Evolutionary conservation across 2,329 filamentous ascomycete species (phyloP).

Genomic region (Xylaria sp.): DNA sequence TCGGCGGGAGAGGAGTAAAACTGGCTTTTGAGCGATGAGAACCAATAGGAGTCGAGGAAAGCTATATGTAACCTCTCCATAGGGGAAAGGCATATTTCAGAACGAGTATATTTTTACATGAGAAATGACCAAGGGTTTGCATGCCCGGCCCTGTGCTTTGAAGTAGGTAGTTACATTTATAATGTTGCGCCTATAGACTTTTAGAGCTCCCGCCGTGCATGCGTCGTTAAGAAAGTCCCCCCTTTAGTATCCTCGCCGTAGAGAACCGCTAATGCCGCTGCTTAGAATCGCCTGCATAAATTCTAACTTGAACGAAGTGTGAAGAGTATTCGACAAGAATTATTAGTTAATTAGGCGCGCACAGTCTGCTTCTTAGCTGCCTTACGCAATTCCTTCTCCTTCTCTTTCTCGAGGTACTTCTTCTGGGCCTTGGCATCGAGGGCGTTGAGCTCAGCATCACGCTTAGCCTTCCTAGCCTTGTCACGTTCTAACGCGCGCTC

Average conservation of each 20-base stretch:
- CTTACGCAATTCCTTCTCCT: constrained; percentile 75
- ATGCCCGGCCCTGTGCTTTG: constrained; percentile 9
- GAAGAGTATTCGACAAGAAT: constrained; percentile 2
- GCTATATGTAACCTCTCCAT: neutral
- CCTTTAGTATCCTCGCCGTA: constrained; percentile 6
- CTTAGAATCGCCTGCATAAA: constrained; percentile 6
- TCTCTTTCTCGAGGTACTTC: constrained; percentile 85
- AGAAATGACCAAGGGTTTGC: neutral
- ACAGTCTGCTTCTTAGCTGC: constrained; percentile 65
- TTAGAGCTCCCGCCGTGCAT: constrained; percentile 18
- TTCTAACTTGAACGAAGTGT: neutral
- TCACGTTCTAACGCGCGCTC: constrained; percentile 78
- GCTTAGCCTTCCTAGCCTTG: constrained; percentile 86
- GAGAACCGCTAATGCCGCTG: constrained; percentile 4
- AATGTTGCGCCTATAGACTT: constrained; percentile 22
- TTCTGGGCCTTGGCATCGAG: constrained; percentile 86
- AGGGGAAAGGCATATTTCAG: neutral
- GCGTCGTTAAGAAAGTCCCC: constrained; percentile 12
- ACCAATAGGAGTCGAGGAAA: neutral
- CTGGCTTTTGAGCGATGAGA: neutral
- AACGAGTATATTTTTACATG: neutral
- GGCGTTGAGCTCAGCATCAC: constrained; percentile 81
- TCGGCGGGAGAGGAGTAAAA: neutral
- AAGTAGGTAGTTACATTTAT: constrained; percentile 23
- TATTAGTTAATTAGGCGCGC: constrained; percentile 55